Evolutionary conservation across 108 stramenopile species (phyloP), one percentile per base, ranked within the genome.

Genomic region (Epipyxis sp.): DNA sequence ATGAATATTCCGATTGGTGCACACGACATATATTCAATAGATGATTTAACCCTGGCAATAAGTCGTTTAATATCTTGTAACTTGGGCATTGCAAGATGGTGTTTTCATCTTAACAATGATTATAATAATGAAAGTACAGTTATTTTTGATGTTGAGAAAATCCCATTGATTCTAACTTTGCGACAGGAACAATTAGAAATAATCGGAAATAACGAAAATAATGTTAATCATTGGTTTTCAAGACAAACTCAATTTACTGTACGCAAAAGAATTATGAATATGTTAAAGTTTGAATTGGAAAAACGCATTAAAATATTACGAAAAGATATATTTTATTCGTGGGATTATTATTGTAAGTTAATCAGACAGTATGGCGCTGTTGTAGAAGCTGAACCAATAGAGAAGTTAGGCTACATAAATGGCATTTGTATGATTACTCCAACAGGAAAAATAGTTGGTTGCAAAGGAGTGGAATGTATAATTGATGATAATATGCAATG

Each of bases 11-110:
- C 85, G 2, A 42, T 81, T 1, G 86, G 86, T 34, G 84, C 85
- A 20, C 86, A 87, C 65, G 86, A 87, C 50, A 83, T 87, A 43
- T 84, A 83, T 42, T 68, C 69, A 44, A 82, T 80, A 50, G 86
- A 87, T 39, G 86, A 87, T 79, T 58, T 87, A 35, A 40, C 80
- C 42, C 45, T 87, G 6, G 82, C 86, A 0, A 69, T 87, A 1
- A 80, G 82, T 32, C 82, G 84, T 69, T 76, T 87, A 32, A 81
- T 87, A 34, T 82, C 84, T 1, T 41, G 69, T 50, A 83, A 85
- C 40, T 43, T 87, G 45, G 82, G 83, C 39, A 77, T 85, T 39
- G 46, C 27, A 1, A 41, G 86, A 32, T 87, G 86, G 86, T 29
- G 42, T 27, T 42, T 82, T 59, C 61, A 20, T 6, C n/a, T 78